Evolutionary conservation across 2,329 filamentous ascomycete species (phyloP).

Genomic region (Apiospora pterosperma): DNA sequence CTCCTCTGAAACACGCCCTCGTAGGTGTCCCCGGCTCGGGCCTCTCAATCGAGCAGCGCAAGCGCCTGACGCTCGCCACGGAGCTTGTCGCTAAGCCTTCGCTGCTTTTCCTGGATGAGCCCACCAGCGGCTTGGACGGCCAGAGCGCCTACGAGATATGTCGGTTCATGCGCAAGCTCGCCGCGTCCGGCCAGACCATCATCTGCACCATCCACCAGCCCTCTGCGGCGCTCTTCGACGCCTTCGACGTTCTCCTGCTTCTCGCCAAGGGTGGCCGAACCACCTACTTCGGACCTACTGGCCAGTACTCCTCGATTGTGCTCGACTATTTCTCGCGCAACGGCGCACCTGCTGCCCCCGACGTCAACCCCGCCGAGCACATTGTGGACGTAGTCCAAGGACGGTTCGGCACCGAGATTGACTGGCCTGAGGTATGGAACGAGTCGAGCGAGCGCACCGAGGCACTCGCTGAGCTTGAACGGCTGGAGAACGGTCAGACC

Average conservation of each 20-base stretch:
- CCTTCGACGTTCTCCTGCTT: conserved; percentile 72
- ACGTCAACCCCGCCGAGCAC: conserved; percentile 47
- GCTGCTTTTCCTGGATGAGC: conserved; percentile 69
- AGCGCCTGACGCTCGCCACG: conserved; percentile 67
- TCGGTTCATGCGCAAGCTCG: conserved; percentile 66
- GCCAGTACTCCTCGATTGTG: conserved; percentile 57
- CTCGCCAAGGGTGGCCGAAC: conserved; percentile 67
- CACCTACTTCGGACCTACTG: conserved; percentile 69
- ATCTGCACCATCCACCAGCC: conserved; percentile 74
- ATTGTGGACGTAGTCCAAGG: conserved; percentile 45
- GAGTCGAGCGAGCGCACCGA: conserved; percentile 9
- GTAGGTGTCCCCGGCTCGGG: conserved; percentile 44
- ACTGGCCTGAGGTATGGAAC: conserved; percentile 13
- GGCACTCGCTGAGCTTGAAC: conserved; percentile 9
- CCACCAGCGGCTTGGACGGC: conserved; percentile 66
- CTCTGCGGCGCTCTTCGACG: conserved; percentile 63
- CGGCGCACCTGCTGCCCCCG: conserved; percentile 57
- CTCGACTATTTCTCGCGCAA: conserved; percentile 66
- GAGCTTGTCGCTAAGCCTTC: conserved; percentile 67
- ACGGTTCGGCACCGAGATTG: conserved; percentile 37
- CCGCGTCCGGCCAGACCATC: conserved; percentile 62
- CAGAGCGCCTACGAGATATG: conserved; percentile 72
- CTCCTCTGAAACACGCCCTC: conserved; percentile 62
- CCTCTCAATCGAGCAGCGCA: conserved; percentile 50
- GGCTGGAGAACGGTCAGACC: conserved; percentile 1